phyloP scores from a whole-genome alignment of 2,329 filamentous ascomycete genomes.

The Aspergillus ibericus region DNA sequence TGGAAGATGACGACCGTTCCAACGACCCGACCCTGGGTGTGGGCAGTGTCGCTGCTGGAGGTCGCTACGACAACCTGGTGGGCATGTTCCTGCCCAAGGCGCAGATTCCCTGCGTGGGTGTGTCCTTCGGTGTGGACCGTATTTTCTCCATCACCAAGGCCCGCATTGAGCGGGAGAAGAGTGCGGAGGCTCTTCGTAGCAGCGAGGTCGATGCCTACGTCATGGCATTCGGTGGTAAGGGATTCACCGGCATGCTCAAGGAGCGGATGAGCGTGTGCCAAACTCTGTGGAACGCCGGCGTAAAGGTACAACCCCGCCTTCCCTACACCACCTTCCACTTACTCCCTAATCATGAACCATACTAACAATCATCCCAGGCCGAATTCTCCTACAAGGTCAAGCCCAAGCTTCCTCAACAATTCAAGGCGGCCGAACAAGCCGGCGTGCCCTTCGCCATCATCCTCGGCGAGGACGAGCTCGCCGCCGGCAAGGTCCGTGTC shows the following conservation, averaged over 20 bases:
- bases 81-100: conserved; percentile 88
- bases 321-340: neutral
- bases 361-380: conserved; percentile 51
- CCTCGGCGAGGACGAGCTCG: conserved; percentile 85
- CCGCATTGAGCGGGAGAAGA: conserved; percentile 63
- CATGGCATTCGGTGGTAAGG: conserved; percentile 91
- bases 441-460: conserved; percentile 85
- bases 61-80: conserved; percentile 88
- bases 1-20: conserved; percentile 66
- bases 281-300: conserved; percentile 78
- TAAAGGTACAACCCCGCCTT: conserved; percentile 62
- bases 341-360: neutral
- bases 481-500: conserved; percentile 78
- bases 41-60: conserved; percentile 84
- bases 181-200: conserved; percentile 55
- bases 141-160: conserved; percentile 92
- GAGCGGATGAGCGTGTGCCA: conserved; percentile 81
- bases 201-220: conserved; percentile 88
- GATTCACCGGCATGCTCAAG: conserved; percentile 74
- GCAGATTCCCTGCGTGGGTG: conserved; percentile 84
- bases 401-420: conserved; percentile 83
- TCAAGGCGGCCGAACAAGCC: conserved; percentile 80
- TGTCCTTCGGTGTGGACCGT: conserved; percentile 92
- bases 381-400: conserved; percentile 90
- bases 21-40: conserved; percentile 80